phyloP scores from a whole-genome alignment of 495 filamentous ascomycete species.

The Trichoderma asperelloides region DNA sequence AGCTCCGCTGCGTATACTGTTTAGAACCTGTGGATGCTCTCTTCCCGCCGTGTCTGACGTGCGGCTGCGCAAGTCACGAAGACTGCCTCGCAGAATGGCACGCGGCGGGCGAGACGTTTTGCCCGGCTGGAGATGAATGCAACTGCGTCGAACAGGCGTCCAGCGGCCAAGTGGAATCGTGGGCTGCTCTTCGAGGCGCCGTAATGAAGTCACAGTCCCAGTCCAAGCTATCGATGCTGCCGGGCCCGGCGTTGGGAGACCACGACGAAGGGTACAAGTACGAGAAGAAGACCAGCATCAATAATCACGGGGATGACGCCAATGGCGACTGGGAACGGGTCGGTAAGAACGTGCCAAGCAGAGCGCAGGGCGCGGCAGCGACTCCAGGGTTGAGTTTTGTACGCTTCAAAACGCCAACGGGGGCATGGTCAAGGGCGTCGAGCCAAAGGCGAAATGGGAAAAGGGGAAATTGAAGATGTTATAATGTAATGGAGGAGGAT shows the following conservation, averaged over 20 bases:
- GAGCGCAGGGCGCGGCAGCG: not conserved
- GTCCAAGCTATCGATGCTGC: not conserved
- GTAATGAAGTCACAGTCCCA: conserved; percentile 12
- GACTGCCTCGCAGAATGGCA: conserved; percentile 45
- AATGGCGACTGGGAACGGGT: not conserved
- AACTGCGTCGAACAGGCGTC: conserved; percentile 33
- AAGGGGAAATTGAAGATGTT: not conserved
- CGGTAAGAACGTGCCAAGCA: not conserved
- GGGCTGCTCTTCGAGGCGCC: conserved; percentile 29
- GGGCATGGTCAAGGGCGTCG: not conserved
- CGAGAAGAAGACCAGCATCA: not conserved
- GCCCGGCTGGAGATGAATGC: conserved; percentile 41
- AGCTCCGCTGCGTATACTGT: conserved; percentile 51
- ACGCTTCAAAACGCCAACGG: conserved; percentile 2
- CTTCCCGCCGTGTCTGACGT: conserved; percentile 49
- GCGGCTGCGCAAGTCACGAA: conserved; percentile 53
- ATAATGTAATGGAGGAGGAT: not conserved
- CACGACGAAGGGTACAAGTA: not conserved
- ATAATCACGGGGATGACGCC: not conserved
- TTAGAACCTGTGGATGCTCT: conserved; percentile 46
- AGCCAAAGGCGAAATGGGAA: conserved; percentile 3
- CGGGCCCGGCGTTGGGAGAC: not conserved
- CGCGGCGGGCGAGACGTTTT: conserved; percentile 34
- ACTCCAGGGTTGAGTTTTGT: not conserved
- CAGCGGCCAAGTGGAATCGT: conserved; percentile 31